These are phyloP conservation scores for Aspergillus vadensis DNA, from an alignment of 2,329 filamentous ascomycete genomes.

Conservation along the genomic window DNA sequence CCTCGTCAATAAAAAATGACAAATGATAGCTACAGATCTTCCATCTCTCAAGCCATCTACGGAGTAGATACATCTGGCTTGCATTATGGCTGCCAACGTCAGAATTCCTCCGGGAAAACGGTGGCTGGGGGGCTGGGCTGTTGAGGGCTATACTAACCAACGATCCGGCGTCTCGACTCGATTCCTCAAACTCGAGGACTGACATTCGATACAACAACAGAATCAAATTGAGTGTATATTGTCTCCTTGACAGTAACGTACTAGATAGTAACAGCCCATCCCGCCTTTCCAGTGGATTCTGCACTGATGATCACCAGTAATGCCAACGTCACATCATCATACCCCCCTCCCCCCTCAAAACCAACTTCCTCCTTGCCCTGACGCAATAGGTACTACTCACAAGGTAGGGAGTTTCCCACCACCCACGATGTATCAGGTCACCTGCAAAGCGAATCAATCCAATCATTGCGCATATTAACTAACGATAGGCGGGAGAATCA, in stretches of 20 bases:
- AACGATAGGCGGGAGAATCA: no score
- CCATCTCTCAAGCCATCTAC: not conserved
- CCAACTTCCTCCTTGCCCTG: conserved; percentile 1
- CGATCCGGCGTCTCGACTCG: not conserved
- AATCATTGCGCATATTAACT: no score
- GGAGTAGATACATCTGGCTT: not conserved
- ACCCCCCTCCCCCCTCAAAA: not conserved
- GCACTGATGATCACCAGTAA: not conserved
- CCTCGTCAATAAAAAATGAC: not conserved
- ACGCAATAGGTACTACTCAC: conserved; percentile 7
- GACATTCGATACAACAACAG: not conserved
- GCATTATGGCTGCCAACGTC: not conserved
- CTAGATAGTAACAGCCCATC: no score
- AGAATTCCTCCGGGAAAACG: not conserved
- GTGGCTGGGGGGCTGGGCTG: not conserved
- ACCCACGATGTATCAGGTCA: no score
- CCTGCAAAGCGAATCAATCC: no score
- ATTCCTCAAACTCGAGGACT: not conserved
- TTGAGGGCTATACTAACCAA: not conserved
- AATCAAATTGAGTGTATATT: not conserved
- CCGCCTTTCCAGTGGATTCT: not conserved
- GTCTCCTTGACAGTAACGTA: not conserved
- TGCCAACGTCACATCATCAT: conserved; percentile 12
- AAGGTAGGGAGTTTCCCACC: not conserved
- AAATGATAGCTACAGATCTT: not conserved